Conservation (phyloP, 495 filamentous ascomycete species). For the Bombardia bombarda region DNA sequence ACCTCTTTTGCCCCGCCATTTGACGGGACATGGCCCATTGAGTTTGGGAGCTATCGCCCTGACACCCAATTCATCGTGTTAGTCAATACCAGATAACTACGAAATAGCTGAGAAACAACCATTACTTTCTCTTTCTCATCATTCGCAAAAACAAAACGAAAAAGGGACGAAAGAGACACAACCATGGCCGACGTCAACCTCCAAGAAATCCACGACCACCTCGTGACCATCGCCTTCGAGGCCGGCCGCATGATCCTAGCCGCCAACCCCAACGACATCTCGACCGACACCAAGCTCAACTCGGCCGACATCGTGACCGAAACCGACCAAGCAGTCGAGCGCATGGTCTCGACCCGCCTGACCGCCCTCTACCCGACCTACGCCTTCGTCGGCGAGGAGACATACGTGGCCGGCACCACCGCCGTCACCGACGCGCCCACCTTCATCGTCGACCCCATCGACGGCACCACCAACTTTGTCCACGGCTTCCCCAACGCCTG, state of each 20-base stretch:
- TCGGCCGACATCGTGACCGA: slow-evolving; percentile 83
- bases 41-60: no score
- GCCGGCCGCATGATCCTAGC: slow-evolving; percentile 76
- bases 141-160: no score
- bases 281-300: slow-evolving; percentile 73
- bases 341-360: slow-evolving; percentile 59
- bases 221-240: slow-evolving; percentile 63
- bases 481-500: slow-evolving; percentile 73
- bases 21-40: no score
- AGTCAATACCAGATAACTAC: no score
- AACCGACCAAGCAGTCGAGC: slow-evolving; percentile 77
- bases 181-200: slow-evolving; percentile 23
- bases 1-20: no score
- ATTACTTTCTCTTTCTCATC: no score
- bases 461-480: slow-evolving; percentile 85
- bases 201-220: slow-evolving; percentile 70
- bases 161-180: background rate
- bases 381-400: slow-evolving; percentile 78
- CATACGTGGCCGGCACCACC: slow-evolving; percentile 57
- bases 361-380: slow-evolving; percentile 57
- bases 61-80: no score
- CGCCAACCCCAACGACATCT: slow-evolving; percentile 59
- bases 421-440: slow-evolving; percentile 63
- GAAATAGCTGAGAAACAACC: no score
- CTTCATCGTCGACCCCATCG: slow-evolving; percentile 85